These are phyloP conservation scores for Scytalidium lignicola DNA, from an alignment of 2,329 filamentous ascomycete species.

Conservation along the genomic window DNA sequence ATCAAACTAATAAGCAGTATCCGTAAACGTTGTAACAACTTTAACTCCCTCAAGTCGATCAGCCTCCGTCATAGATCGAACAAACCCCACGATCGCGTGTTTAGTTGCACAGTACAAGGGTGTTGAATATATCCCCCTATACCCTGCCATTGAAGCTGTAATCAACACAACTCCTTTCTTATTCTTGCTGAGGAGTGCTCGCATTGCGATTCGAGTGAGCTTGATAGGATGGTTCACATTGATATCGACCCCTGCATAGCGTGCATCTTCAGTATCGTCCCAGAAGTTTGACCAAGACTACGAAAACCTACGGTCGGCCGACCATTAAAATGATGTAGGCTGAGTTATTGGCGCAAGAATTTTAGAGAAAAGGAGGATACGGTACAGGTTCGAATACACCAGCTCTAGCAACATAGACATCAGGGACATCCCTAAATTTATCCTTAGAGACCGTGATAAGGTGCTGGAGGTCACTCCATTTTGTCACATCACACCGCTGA, in stretches of 20 bases:
- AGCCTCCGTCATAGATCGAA: slow-evolving; percentile 28
- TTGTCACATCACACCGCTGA: slow-evolving; percentile 28
- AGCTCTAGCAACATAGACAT: slow-evolving; percentile 32
- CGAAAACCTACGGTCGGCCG: no score
- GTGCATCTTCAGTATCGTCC: slow-evolving; percentile 29
- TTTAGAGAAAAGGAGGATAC: slow-evolving; percentile 1
- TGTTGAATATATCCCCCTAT: slow-evolving; percentile 22
- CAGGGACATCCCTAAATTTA: slow-evolving; percentile 29
- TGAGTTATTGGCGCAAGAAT: not conserved
- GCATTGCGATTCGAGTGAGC: slow-evolving; percentile 33
- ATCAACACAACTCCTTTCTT: slow-evolving; percentile 32
- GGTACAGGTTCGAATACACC: slow-evolving; percentile 33
- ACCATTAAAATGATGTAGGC: not conserved
- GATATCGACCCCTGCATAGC: slow-evolving; percentile 28
- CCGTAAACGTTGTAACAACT: slow-evolving; percentile 22
- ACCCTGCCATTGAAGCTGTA: slow-evolving; percentile 28
- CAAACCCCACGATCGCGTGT: slow-evolving; percentile 34
- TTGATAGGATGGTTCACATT: slow-evolving; percentile 34
- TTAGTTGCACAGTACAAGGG: slow-evolving; percentile 33
- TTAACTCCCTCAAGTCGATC: slow-evolving; percentile 30
- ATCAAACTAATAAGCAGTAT: not conserved
- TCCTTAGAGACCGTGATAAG: slow-evolving; percentile 20
- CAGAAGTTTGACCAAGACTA: slow-evolving; percentile 29
- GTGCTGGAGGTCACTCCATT: slow-evolving; percentile 25
- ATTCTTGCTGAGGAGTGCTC: slow-evolving; percentile 22